Base-by-base conservation (phyloP, 306 rosid genomes). In the Begonia peltatifolia region DNA sequence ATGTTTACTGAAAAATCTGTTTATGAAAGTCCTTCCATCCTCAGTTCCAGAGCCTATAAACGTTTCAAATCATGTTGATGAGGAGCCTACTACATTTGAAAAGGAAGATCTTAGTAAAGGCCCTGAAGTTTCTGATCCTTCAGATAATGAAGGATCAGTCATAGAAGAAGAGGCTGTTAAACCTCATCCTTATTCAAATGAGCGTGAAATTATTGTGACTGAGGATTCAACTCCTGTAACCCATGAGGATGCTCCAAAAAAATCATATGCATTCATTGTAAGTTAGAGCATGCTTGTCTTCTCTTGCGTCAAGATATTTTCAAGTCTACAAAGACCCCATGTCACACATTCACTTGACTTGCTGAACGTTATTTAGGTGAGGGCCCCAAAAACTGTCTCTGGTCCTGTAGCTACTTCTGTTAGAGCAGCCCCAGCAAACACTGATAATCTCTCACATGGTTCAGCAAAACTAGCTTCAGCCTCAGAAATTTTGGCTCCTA, bases 241-340 rank as follows among this genome's bases (percentile, higher is more conserved):
- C 51, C 88, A 63, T 50, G 96, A 88, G 71, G 78, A 71, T 48
- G 62, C 47, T 8, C 88, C 82, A 0, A 88, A 88, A 77, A 77
- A 77, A 71, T 84, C 96, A 11, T 88, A 88, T 71, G 96, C 96
- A 60, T 81, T 63, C 42, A 84, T 88, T 67, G 95, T 88, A 47
- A 79, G 94, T 68, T 42, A 2, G 46, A 42, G 46, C 46, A 42
- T 42, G 11, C 2, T 44, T 44, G 4, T 11, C 48, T n/a, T 10
- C 12, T 10, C 6, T 3, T 44, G 48, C 0, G 48, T 44, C 48
- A 0, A 10, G n/a, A 44, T 10, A n/a, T 44, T n/a, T 10, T 44
- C 14, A 44, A 44, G 48, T 44, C 1, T 44, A 30, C 6, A 9
- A 30, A 30, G 9, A 30, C 38, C 3, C 36, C 25, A 5, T 23